Base-by-base conservation (phyloP, 495 filamentous ascomycete genomes). In the Penicillium flavigenum region DNA sequence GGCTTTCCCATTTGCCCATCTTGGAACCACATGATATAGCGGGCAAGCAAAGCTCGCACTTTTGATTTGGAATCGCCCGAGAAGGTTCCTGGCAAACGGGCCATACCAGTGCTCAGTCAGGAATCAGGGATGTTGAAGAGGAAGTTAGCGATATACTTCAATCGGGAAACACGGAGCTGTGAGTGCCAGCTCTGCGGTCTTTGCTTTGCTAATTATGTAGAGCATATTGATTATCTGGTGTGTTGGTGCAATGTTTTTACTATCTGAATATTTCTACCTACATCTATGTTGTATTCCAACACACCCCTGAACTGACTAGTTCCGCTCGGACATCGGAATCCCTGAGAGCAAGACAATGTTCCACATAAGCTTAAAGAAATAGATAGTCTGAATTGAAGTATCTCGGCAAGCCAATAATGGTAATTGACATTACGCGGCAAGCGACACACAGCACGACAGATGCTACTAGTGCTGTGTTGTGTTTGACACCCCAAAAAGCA, bases 271-370 rank as follows among this genome's bases (percentile, higher is more conserved):
- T 29, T 38, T 57, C 29, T 46, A 52, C 22, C 22, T 22, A 45
- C 17, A 12, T 38, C n/a, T n/a, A n/a, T 20, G 20, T 20, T 38
- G 36, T 39, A 39, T 24, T 52, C 41, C 24, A 24, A 41, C 45
- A 27, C 48, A 48, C 55, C 55, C 54, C 55, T 60, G 44, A 50
- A 32, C 17, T 17, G 27, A 47, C 3, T 10, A 7, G 53, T 55
- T 27, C 49, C 51, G 58, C 58, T 31, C 14, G 48, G 27, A 41
- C 44, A 14, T 44, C 29, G 38, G 39, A 48, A 24, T 36, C 20
- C 27, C 53, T 47, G 59, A 58, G 20, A 12, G 44, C 39, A 19
- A 57, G 46, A 43, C 41, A 14, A 55, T 58, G 64, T 67, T 54
- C 52, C 52, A 61, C 56, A 56, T 22, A 22, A 46, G 36, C 39